These are phyloP conservation scores for Aspergillus amoenus DNA, from an alignment of 2,329 filamentous ascomycete species.

Conservation along the genomic window DNA sequence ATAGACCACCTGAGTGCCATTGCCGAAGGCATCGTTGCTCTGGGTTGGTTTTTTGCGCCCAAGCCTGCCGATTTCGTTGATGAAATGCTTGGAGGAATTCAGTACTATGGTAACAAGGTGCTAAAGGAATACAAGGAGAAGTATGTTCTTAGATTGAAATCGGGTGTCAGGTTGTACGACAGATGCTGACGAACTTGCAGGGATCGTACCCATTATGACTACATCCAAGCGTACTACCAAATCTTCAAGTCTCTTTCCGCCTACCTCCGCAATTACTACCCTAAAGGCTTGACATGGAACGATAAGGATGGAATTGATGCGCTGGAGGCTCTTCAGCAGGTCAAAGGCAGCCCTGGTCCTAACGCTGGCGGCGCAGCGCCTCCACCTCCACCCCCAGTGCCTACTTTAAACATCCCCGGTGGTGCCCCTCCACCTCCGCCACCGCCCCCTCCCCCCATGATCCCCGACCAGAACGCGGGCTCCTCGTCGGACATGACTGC, in stretches of 20 bases:
- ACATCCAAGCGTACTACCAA: constrained; percentile 89
- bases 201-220: constrained; percentile 78
- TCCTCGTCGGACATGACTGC: constrained; percentile 69
- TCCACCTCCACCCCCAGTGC: constrained; percentile 51
- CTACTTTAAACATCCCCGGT: constrained; percentile 49
- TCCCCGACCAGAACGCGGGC: constrained; percentile 33
- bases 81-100: constrained; percentile 77
- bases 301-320: constrained; percentile 70
- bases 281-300: constrained; percentile 84
- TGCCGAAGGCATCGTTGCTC: constrained; percentile 81
- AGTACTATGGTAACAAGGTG: constrained; percentile 94
- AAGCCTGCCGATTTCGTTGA: constrained; percentile 84
- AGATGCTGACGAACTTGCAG: constrained; percentile 46
- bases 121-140: constrained; percentile 86
- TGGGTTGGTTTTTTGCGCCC: constrained; percentile 86
- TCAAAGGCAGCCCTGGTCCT: constrained; percentile 42
- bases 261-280: constrained; percentile 82
- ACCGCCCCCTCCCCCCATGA: constrained; percentile 53
- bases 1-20: constrained; percentile 85
- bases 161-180: not conserved
- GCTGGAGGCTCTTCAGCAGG: constrained; percentile 64
- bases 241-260: constrained; percentile 80
- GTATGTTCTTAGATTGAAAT: constrained; percentile 42
- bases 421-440: constrained; percentile 64
- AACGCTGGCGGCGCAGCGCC: constrained; percentile 32